These are phyloP conservation scores for Exobasidium cylindrosporum DNA, from an alignment of 1,284 basidiomycete species.

Conservation along the genomic window DNA sequence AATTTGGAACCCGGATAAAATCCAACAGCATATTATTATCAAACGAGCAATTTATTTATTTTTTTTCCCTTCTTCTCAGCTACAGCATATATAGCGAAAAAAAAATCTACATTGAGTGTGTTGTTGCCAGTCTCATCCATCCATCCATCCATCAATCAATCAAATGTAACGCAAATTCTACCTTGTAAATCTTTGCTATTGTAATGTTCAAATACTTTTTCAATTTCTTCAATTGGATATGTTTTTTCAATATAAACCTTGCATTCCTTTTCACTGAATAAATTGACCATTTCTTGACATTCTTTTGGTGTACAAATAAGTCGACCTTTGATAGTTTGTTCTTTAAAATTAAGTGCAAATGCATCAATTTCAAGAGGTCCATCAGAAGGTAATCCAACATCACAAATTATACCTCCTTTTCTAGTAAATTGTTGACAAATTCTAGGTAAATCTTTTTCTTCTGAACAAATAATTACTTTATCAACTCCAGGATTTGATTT, in stretches of 20 bases:
- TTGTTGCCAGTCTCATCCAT: too few relatives aligned
- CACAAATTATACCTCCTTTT: conserved; percentile 38
- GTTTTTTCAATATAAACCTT: conserved; percentile 42
- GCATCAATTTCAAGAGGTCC: conserved; percentile 38
- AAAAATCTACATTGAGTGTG: too few relatives aligned
- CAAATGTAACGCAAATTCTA: conserved; percentile 38
- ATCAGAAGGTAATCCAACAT: conserved; percentile 42
- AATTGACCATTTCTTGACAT: conserved; percentile 40
- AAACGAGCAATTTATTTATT: too few relatives aligned
- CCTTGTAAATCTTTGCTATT: conserved; percentile 31
- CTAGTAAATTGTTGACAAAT: conserved; percentile 42
- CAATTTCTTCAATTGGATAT: conserved; percentile 37
- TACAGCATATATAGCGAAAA: too few relatives aligned
- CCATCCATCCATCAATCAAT: too few relatives aligned
- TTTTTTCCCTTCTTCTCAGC: too few relatives aligned
- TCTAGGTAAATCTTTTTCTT: conserved; percentile 31
- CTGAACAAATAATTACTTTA: conserved; percentile 39
- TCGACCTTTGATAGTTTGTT: conserved; percentile 42
- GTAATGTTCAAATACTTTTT: conserved; percentile 41
- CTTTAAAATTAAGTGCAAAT: conserved; percentile 45
- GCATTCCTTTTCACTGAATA: conserved; percentile 35
- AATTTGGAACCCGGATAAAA: too few relatives aligned
- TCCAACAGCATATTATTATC: too few relatives aligned
- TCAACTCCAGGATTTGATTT: conserved; percentile 45
- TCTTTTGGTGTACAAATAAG: conserved; percentile 45